These are phyloP conservation scores for Kwoniella shandongensis DNA, from an alignment of 768 basidiomycete genomes.

Conservation along the genomic window DNA sequence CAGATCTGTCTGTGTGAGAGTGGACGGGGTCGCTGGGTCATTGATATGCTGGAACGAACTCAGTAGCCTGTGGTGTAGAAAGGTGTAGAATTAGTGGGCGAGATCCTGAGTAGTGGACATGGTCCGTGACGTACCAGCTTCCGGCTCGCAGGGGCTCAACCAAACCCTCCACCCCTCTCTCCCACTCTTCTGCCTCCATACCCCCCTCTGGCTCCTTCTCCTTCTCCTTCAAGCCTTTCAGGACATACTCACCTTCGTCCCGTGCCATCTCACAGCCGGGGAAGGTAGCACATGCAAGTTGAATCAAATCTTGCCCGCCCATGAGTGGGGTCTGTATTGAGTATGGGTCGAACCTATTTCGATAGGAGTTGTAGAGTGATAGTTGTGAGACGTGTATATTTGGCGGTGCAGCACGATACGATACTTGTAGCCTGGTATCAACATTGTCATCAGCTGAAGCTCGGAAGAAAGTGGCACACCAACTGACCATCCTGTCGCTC, in stretches of 20 bases:
- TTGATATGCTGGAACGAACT: slow-evolving; percentile 29
- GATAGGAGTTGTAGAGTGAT: slow-evolving; percentile 39
- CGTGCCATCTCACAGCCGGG: slow-evolving; percentile 41
- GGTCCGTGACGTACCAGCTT: slow-evolving; percentile 46
- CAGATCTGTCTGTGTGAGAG: slow-evolving; percentile 37
- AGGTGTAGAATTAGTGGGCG: too few relatives aligned
- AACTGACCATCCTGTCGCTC: slow-evolving; percentile 45
- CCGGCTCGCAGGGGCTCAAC: slow-evolving; percentile 43
- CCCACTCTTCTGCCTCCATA: slow-evolving; percentile 17
- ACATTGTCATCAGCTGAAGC: neutral
- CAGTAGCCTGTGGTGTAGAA: slow-evolving; percentile 30
- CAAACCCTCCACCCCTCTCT: slow-evolving; percentile 33
- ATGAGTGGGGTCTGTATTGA: slow-evolving; percentile 26
- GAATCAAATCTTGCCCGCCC: slow-evolving; percentile 46
- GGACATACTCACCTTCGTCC: slow-evolving; percentile 42
- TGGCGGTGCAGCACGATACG: slow-evolving; percentile 30
- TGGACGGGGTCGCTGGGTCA: slow-evolving; percentile 18
- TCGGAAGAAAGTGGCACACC: neutral
- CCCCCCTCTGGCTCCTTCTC: slow-evolving; percentile 22
- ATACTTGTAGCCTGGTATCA: slow-evolving; percentile 39
- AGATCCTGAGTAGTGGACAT: too few relatives aligned
- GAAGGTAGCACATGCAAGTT: slow-evolving; percentile 45
- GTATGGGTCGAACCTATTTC: slow-evolving; percentile 43
- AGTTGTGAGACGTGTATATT: slow-evolving; percentile 33
- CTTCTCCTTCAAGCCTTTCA: slow-evolving; percentile 39